These are phyloP conservation scores for Pyrenophora teres DNA, from an alignment of 2,329 filamentous ascomycete genomes.

Conservation along the genomic window DNA sequence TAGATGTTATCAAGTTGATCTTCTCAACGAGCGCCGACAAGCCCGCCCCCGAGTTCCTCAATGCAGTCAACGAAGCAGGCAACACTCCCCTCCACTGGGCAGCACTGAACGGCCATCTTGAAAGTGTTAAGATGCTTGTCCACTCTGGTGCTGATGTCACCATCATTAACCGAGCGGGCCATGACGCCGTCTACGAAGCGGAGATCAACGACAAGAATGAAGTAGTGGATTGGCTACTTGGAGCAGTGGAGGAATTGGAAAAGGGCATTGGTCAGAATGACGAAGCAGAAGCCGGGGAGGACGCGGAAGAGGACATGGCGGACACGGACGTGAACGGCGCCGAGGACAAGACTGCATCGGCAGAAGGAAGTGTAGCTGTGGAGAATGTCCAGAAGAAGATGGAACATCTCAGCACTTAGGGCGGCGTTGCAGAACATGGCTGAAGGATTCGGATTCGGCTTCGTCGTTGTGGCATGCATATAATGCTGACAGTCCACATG, in stretches of 20 bases:
- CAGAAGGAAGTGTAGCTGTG: conserved; percentile 21
- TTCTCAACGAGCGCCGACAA: conserved; percentile 44
- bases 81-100: conserved; percentile 97
- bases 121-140: conserved; percentile 76
- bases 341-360: conserved; percentile 2
- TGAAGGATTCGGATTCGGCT: conserved; percentile 22
- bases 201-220: conserved; percentile 56
- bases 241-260: conserved; percentile 52
- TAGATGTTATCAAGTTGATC: conserved; percentile 45
- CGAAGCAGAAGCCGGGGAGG: conserved; percentile 40
- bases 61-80: conserved; percentile 75
- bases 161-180: conserved; percentile 80
- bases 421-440: conserved; percentile 26
- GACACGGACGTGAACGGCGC: conserved; percentile 22
- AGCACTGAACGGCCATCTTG: conserved; percentile 83
- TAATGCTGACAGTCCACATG: conserved; percentile 28
- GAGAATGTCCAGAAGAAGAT: conserved; percentile 41
- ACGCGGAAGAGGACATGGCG: conserved; percentile 24
- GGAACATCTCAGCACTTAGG: conserved; percentile 36
- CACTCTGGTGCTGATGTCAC: conserved; percentile 77
- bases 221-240: conserved; percentile 55
- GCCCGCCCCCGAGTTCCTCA: conserved; percentile 57
- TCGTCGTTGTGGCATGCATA: conserved; percentile 24
- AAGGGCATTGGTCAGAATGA: conserved; percentile 44
- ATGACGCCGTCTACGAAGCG: conserved; percentile 62